Conservation (phyloP, 164 flowering plant genomes). For the Kalanchoe fedtschenkoi region DNA sequence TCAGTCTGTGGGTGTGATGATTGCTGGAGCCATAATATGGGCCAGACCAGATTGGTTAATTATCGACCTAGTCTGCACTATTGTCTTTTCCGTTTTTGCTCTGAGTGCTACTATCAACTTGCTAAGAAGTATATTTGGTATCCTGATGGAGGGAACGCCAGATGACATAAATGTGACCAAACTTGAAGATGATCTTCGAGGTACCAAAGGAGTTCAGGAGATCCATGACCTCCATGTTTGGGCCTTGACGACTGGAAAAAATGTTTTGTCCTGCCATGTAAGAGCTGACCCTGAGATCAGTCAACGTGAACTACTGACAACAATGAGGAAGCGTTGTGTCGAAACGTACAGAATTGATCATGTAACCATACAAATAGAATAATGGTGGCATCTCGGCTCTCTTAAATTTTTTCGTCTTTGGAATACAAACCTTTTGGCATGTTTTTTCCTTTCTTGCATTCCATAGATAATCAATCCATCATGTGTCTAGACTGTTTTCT, state of each 20-base stretch:
- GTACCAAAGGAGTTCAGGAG: slow-evolving; percentile 32
- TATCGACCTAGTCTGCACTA: slow-evolving; percentile 53
- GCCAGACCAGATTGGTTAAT: slow-evolving; percentile 40
- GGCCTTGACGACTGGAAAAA: slow-evolving; percentile 37
- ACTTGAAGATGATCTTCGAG: slow-evolving; percentile 30
- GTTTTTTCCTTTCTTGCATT: neutral
- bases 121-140: slow-evolving; percentile 27
- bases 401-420: no score
- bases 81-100: slow-evolving; percentile 33
- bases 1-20: slow-evolving; percentile 64
- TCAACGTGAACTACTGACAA: slow-evolving; percentile 23
- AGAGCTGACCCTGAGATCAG: slow-evolving; percentile 28
- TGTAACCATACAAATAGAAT: slow-evolving; percentile 47
- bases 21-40: slow-evolving; percentile 53
- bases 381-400: no score
- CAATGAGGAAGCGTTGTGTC: slow-evolving; percentile 29
- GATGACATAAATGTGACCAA: slow-evolving; percentile 20
- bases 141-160: slow-evolving; percentile 50
- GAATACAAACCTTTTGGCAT: no score
- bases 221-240: slow-evolving; percentile 62
- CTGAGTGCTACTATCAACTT: slow-evolving; percentile 33
- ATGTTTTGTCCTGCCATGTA: slow-evolving; percentile 46
- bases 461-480: no score
- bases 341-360: slow-evolving; percentile 27
- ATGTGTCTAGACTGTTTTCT: no score